Evolutionary conservation across 2,329 filamentous ascomycete genomes (phyloP), one percentile per base, ranked within the genome.

Genomic region (Aspergillus caelatus): DNA sequence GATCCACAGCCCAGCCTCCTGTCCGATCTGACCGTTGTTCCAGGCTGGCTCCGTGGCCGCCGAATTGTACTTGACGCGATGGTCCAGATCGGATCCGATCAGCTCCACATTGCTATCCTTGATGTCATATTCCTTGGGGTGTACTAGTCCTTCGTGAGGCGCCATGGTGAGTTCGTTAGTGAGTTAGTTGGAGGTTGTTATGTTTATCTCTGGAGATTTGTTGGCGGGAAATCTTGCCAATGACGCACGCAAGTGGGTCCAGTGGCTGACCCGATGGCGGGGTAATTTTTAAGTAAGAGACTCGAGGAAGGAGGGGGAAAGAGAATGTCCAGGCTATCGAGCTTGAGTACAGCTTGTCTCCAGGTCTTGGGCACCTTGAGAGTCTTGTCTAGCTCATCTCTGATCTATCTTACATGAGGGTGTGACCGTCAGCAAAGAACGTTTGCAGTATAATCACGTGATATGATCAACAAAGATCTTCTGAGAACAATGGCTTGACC

Each of bases 91-190:
- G 60, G 83, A 84, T 62, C 86, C 86, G 62, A 91, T 86, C 61
- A 90, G 81, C 75, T 88, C 87, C 61, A 90, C 86, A 71, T 91
- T 91, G 79, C 85, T 88, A 73, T 90, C 87, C 69, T 88, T 85
- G 79, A 90, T 85, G 73, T 91, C 86, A 72, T 90, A 89, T 72
- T 89, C 83, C 70, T 87, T 86, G 30, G 77, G 80, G 70, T 90
- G 88, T 10, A 89, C 84, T 46, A 90, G 80, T 50, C 87, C 88
- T 71, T 87, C 78, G 70, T 87, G 80, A 6, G 88, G 88, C 54
- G 87, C 77, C 88, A 90, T 90, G 32, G 9, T 55, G 48, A 21
- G 28, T 26, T 52, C 4, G 28, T 26, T 32, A 6, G 48, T 52
- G 2, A 28, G 28, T 52, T 11, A 8, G 14, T 7, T 52, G 48